Conservation (phyloP, 306 rosid genomes). For the Glycyrrhiza uralensis region DNA sequence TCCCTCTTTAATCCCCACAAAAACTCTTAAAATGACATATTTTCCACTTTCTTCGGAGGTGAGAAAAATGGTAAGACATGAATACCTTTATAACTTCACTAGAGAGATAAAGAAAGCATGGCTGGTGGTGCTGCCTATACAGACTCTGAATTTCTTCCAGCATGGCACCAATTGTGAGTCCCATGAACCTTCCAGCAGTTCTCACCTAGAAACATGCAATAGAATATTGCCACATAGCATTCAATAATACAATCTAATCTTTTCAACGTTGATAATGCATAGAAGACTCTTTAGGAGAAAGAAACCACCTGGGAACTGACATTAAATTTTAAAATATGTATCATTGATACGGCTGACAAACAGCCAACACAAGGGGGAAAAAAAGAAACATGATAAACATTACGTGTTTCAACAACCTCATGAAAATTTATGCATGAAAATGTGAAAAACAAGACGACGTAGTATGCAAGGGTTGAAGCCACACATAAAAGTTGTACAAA, state of each 20-base stretch:
- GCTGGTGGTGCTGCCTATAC: constrained; percentile 89
- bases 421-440: neutral
- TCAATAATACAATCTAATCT: constrained; percentile 36
- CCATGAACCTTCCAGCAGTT: constrained; percentile 98
- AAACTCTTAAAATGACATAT: neutral
- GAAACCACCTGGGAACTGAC: constrained; percentile 37
- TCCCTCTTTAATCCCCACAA: neutral
- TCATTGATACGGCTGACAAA: constrained; percentile 26
- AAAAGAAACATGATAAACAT: constrained; percentile 6
- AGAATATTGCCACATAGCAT: constrained; percentile 40
- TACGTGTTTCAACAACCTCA: neutral
- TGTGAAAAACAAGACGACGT: neutral
- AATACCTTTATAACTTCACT: constrained; percentile 97
- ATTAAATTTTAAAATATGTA: constrained; percentile 36
- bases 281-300: constrained; percentile 37
- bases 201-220: constrained; percentile 71
- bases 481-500: neutral
- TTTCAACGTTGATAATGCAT: constrained; percentile 33
- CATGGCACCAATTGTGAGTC: constrained; percentile 93
- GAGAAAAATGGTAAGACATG: neutral
- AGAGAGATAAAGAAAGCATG: constrained; percentile 97
- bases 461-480: constrained; percentile 16
- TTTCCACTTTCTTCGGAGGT: too few relatives aligned
- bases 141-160: constrained; percentile 94
- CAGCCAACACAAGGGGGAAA: constrained; percentile 20